A percentile compares a stretch with the other conserved stretches of the same genome.
phyloP scores from a whole-genome alignment of 2,329 filamentous ascomycete species.

The Colletotrichum spaethianum region DNA sequence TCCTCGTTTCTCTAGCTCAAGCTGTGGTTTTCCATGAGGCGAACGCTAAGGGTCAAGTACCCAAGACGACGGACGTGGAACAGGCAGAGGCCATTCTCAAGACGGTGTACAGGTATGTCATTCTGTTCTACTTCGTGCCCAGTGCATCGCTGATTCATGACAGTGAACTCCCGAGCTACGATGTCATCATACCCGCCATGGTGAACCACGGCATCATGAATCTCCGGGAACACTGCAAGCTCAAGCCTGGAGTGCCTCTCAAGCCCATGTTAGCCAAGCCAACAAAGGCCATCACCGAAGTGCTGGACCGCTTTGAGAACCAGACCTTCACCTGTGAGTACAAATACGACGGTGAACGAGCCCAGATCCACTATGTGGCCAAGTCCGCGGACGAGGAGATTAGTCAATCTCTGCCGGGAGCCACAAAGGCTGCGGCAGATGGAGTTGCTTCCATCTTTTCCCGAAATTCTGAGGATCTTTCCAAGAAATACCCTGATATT shows the following conservation, averaged over 20 bases:
- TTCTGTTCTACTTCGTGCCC: neutral
- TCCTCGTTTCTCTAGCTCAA: constrained; percentile 90
- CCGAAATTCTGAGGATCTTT: constrained; percentile 95
- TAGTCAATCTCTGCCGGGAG: constrained; percentile 70
- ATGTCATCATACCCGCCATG: constrained; percentile 93
- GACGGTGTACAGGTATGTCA: constrained; percentile 83
- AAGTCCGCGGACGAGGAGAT: constrained; percentile 82
- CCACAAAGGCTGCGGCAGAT: constrained; percentile 75
- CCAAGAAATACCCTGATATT: constrained; percentile 98
- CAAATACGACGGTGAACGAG: constrained; percentile 98
- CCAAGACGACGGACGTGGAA: constrained; percentile 82
- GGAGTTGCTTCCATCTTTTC: constrained; percentile 96
- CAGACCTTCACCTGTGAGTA: constrained; percentile 98
- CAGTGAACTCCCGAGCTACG: constrained; percentile 94
- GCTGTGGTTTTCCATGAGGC: constrained; percentile 89
- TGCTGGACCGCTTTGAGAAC: constrained; percentile 94
- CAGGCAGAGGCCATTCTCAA: constrained; percentile 90
- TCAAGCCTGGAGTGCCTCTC: constrained; percentile 92
- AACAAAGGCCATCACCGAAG: constrained; percentile 97
- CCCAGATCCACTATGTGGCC: constrained; percentile 98
- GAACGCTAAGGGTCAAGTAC: constrained; percentile 76
- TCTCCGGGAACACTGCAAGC: constrained; percentile 86
- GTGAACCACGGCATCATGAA: constrained; percentile 88
- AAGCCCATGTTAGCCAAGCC: constrained; percentile 99
- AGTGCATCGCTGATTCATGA: constrained; percentile 50